These are phyloP conservation scores for Schizophyllum amplum DNA, from an alignment of 1,284 basidiomycete genomes.

Conservation along the genomic window DNA sequence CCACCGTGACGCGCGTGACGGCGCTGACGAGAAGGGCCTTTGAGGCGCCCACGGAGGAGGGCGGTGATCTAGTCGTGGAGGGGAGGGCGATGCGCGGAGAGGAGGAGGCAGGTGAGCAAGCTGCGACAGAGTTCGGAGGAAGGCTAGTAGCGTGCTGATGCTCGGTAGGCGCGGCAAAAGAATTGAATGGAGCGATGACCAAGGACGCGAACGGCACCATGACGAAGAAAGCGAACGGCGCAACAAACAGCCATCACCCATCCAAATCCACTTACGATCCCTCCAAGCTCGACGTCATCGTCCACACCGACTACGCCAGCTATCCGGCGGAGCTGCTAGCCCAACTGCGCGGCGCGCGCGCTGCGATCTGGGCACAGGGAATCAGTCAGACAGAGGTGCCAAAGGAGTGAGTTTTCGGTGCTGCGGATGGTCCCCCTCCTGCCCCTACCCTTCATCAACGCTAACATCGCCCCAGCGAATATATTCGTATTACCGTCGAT, in stretches of 20 bases:
- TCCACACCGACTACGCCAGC: conserved; percentile 16
- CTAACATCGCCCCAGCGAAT: conserved; percentile 8
- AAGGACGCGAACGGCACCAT: neutral
- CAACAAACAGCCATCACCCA: too few relatives aligned
- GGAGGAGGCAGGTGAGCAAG: too few relatives aligned
- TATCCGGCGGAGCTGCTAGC: conserved; percentile 16
- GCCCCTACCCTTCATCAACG: neutral
- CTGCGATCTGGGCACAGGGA: conserved; percentile 23
- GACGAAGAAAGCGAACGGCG: neutral
- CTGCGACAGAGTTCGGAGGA: too few relatives aligned
- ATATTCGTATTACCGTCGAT: conserved; percentile 20
- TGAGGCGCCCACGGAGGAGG: neutral
- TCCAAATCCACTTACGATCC: conserved; percentile 3
- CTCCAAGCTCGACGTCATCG: conserved; percentile 17
- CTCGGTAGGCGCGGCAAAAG: too few relatives aligned
- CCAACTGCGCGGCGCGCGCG: conserved; percentile 19
- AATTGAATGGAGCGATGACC: too few relatives aligned
- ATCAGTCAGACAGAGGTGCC: conserved; percentile 17
- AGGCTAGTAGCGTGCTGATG: neutral
- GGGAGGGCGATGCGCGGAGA: neutral
- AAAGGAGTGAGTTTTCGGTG: conserved; percentile 17
- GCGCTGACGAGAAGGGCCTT: conserved; percentile 21
- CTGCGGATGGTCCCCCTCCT: neutral
- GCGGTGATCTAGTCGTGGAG: neutral
- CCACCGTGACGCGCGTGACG: conserved; percentile 18